These are phyloP conservation scores for Akanthomyces lecanii DNA, from an alignment of 2,329 filamentous ascomycete species.

Conservation along the genomic window DNA sequence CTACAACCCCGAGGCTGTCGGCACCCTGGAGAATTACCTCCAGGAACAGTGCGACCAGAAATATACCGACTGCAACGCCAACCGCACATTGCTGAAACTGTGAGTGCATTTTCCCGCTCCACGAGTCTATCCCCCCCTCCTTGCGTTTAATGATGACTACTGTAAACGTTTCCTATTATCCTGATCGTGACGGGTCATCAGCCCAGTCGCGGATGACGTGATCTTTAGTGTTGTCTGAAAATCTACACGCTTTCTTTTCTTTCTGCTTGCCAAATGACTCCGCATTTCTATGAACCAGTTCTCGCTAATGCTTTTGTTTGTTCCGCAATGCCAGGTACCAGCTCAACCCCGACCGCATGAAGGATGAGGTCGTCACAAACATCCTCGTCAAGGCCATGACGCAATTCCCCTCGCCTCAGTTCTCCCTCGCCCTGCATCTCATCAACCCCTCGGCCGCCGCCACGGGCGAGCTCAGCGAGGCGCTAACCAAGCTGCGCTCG, in stretches of 20 bases:
- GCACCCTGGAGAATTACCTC: slow-evolving; percentile 90
- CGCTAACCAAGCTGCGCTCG: slow-evolving; percentile 77
- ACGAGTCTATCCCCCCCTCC: slow-evolving; percentile 14
- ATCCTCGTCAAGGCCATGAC: slow-evolving; percentile 97
- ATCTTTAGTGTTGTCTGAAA: slow-evolving; percentile 32
- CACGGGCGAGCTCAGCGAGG: slow-evolving; percentile 76
- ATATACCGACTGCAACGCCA: slow-evolving; percentile 94
- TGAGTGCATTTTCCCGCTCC: slow-evolving; percentile 50
- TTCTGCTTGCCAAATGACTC: not conserved
- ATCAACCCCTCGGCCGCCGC: slow-evolving; percentile 72
- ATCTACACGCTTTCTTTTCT: not conserved
- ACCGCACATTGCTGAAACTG: slow-evolving; percentile 94
- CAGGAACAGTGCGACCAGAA: slow-evolving; percentile 91
- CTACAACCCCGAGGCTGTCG: slow-evolving; percentile 97
- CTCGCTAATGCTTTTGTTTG: not conserved
- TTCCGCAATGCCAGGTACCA: slow-evolving; percentile 67
- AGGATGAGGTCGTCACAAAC: slow-evolving; percentile 97
- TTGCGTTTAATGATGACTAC: slow-evolving; percentile 62
- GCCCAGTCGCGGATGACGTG: slow-evolving; percentile 60
- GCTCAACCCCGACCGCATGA: slow-evolving; percentile 97
- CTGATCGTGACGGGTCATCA: slow-evolving; percentile 61
- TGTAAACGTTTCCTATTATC: slow-evolving; percentile 97
- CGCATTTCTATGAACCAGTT: not conserved
- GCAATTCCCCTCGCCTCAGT: slow-evolving; percentile 94
- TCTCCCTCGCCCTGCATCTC: slow-evolving; percentile 88